These are phyloP conservation scores for Eutypa lata DNA, from an alignment of 2,329 filamentous ascomycete genomes.

Conservation along the genomic window DNA sequence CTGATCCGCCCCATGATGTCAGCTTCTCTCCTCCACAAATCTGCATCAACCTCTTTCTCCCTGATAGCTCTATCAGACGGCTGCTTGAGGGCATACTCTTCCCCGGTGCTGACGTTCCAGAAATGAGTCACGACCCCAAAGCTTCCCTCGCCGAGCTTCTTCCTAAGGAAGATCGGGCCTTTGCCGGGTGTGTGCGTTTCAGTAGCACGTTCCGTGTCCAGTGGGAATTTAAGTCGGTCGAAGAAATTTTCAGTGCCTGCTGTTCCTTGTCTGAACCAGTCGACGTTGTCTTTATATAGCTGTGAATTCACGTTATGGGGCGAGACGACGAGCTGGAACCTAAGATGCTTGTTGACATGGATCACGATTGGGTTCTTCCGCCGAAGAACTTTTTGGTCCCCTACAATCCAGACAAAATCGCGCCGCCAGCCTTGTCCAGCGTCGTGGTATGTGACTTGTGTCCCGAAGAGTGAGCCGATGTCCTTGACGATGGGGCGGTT, in stretches of 20 bases:
- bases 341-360: not conserved
- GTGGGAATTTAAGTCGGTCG: not conserved
- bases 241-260: slow-evolving; percentile 5
- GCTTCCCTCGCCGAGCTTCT: slow-evolving; percentile 2
- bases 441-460: slow-evolving; percentile 20
- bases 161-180: slow-evolving; percentile 5
- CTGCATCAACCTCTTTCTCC: not conserved
- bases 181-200: slow-evolving; percentile 2
- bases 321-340: not conserved
- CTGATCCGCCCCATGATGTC: not conserved
- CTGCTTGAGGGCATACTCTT: slow-evolving; percentile 18
- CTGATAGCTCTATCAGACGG: slow-evolving; percentile 7
- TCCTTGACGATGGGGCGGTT: slow-evolving; percentile 13
- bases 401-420: slow-evolving; percentile 21
- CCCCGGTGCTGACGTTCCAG: slow-evolving; percentile 21
- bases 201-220: not conserved
- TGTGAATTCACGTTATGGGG: slow-evolving; percentile 1
- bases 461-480: slow-evolving; percentile 15
- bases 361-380: not conserved
- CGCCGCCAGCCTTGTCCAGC: slow-evolving; percentile 13
- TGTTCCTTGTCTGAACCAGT: slow-evolving; percentile 13
- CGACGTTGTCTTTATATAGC: slow-evolving; percentile 16
- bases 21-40: not conserved
- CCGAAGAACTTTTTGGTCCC: slow-evolving; percentile 8
- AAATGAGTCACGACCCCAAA: slow-evolving; percentile 16